Evolutionary conservation across 163 green algal species (phyloP), one percentile per base, ranked within the genome.

Genomic region (Trebouxia gelatinosa): DNA sequence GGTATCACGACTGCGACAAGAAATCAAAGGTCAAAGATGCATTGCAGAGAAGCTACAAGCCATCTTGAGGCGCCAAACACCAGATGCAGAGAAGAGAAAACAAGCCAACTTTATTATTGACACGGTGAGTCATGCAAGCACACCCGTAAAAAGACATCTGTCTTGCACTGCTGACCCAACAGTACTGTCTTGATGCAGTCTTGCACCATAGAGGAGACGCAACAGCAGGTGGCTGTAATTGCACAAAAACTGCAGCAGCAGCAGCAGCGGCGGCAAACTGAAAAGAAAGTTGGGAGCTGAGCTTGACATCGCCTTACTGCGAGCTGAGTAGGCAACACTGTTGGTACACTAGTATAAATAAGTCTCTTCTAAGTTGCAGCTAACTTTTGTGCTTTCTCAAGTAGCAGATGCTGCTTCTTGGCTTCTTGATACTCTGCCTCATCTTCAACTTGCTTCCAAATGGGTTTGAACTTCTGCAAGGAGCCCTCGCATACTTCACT

Each of bases 31-130:
- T n/a, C n/a, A n/a, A n/a, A n/a, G n/a, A 31, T 50, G 6, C 9
- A n/a, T 58, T 78, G 71, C 71, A 78, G 84, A 46, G 0, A 89
- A 84, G 48, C 54, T 84, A 26, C 51, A 70, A 19, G 68, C 68
- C 0, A 85, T 89, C 0, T 35, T 87, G 16, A 31, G 71, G 13
- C 83, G 84, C 17, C 84, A 89, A 65, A 40, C 80, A 31, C 65
- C 83, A 19, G 82, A 89, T 38, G 75, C n/a, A 28, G 82, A 88
- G 43, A 85, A 85, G 70, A 59, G 79, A 50, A 48, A 32, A 31
- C 72, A 40, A 38, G 82, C 84, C 19, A 70, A 89, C 43, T 87
- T 84, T 80, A 62, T 89, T 5, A 81, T 89, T 23, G 79, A 87
- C 64, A 89, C 84, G 16, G 71, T 76, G 1, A 64, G 68, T 72